Percentiles rank a stretch among this genome's conserved stretches.
These are phyloP conservation scores for Clohesyomyces aquaticus DNA, from an alignment of 495 filamentous ascomycete genomes.

Conservation along the genomic window DNA sequence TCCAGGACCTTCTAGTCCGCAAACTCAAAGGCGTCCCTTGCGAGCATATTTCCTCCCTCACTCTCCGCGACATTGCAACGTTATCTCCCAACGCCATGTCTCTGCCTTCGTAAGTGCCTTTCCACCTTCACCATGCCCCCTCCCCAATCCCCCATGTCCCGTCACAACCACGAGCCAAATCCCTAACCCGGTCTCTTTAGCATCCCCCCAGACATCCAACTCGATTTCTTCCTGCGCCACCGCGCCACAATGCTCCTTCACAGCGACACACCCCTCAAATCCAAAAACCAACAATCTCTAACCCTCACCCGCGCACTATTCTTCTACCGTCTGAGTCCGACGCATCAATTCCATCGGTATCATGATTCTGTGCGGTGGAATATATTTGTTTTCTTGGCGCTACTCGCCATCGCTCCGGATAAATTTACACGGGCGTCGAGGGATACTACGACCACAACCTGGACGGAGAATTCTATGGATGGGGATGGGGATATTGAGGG, in stretches of 20 bases:
- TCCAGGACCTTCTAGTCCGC: background rate
- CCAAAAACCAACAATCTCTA: background rate
- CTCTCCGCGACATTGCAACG: constrained; percentile 8
- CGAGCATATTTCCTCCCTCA: constrained; percentile 2
- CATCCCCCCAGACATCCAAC: constrained; percentile 21
- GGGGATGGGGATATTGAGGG: too few species aligned
- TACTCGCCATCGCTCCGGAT: background rate
- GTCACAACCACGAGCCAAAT: background rate
- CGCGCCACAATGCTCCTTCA: background rate
- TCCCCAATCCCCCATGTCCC: background rate
- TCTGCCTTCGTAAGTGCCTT: constrained; percentile 2
- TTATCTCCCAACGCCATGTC: background rate
- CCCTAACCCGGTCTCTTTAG: background rate
- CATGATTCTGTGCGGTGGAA: constrained; percentile 20
- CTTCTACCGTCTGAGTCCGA: constrained; percentile 16
- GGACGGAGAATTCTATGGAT: too few species aligned
- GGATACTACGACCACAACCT: too few species aligned
- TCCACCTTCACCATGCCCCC: background rate
- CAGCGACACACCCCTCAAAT: constrained; percentile 2
- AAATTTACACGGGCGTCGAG: background rate
- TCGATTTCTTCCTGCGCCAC: constrained; percentile 20
- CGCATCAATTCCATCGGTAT: constrained; percentile 20
- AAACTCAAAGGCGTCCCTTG: constrained; percentile 12
- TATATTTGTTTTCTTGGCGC: constrained; percentile 7
- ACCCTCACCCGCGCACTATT: constrained; percentile 20